A percentile compares a stretch with the other conserved stretches of the same genome.
phyloP scores from a whole-genome alignment of 2,329 filamentous ascomycete species.

The Microsporum audouinii region DNA sequence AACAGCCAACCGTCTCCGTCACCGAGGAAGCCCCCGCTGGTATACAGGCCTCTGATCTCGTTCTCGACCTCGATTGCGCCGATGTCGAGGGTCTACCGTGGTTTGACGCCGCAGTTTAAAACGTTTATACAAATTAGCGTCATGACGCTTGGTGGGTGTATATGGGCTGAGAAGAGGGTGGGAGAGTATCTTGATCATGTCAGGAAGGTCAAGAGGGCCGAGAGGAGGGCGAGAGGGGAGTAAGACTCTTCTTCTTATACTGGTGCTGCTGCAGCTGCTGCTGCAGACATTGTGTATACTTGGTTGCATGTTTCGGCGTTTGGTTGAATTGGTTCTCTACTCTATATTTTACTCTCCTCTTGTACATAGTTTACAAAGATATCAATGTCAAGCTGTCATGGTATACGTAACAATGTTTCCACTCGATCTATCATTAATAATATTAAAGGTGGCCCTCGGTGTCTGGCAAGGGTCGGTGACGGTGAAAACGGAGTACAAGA shows the following conservation, averaged over 20 bases:
- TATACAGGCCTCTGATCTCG: slow-evolving; percentile 35
- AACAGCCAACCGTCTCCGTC: slow-evolving; percentile 18
- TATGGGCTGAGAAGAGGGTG: slow-evolving; percentile 39
- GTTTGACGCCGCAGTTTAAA: slow-evolving; percentile 40
- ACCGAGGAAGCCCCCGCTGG: slow-evolving; percentile 12
- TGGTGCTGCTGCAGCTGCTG: background rate
- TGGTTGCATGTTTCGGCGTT: background rate
- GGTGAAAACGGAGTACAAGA: background rate
- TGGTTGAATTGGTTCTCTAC: background rate
- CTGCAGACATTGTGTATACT: background rate
- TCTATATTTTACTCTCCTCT: background rate
- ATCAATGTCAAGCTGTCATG: background rate
- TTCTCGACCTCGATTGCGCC: slow-evolving; percentile 40
- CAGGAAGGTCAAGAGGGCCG: slow-evolving; percentile 31
- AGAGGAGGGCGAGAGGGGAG: slow-evolving; percentile 21
- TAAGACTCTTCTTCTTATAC: background rate
- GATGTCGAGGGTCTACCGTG: slow-evolving; percentile 34
- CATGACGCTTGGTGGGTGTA: slow-evolving; percentile 39
- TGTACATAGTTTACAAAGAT: background rate
- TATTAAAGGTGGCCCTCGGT: background rate
- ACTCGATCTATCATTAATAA: slow-evolving; percentile 1
- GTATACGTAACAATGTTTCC: background rate
- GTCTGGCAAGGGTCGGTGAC: background rate
- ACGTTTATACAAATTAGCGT: slow-evolving; percentile 38
- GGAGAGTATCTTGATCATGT: slow-evolving; percentile 36